These are phyloP conservation scores for Chrysoporthe cubensis DNA, from an alignment of 2,329 filamentous ascomycete genomes.

Conservation along the genomic window DNA sequence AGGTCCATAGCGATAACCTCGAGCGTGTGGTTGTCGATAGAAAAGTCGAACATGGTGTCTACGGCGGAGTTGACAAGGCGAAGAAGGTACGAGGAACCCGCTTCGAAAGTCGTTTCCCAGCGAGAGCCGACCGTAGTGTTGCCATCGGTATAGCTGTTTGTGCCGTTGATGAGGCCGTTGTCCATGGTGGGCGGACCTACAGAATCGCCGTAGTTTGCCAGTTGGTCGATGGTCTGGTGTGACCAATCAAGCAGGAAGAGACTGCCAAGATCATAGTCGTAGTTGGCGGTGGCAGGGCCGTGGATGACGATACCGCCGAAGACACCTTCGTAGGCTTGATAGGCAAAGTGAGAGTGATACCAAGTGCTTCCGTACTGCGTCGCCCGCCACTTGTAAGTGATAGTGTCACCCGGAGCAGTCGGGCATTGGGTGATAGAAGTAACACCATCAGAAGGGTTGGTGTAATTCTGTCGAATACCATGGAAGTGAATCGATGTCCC, in stretches of 20 bases:
- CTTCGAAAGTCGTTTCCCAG: slow-evolving; percentile 34
- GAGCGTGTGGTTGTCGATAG: slow-evolving; percentile 59
- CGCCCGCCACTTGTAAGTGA: slow-evolving; percentile 61
- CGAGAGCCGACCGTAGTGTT: slow-evolving; percentile 34
- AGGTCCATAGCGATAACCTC: slow-evolving; percentile 61
- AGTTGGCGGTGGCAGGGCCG: slow-evolving; percentile 60
- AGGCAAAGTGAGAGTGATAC: slow-evolving; percentile 64
- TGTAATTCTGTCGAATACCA: slow-evolving; percentile 41
- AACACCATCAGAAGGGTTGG: slow-evolving; percentile 46
- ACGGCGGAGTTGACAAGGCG: slow-evolving; percentile 52
- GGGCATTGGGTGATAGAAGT: slow-evolving; percentile 50
- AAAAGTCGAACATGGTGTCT: slow-evolving; percentile 50
- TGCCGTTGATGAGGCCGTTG: slow-evolving; percentile 23
- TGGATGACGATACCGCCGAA: slow-evolving; percentile 65
- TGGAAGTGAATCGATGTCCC: slow-evolving; percentile 46
- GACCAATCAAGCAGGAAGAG: slow-evolving; percentile 64
- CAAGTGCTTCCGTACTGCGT: slow-evolving; percentile 58
- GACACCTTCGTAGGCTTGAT: slow-evolving; percentile 54
- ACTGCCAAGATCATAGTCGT: slow-evolving; percentile 66
- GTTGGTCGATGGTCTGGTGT: slow-evolving; percentile 43
- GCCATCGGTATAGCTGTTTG: slow-evolving; percentile 34
- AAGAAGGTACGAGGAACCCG: slow-evolving; percentile 48
- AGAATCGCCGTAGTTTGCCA: slow-evolving; percentile 32
- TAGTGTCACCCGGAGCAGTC: slow-evolving; percentile 51
- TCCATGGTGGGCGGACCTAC: slow-evolving; percentile 40